A percentile compares a stretch with the other conserved stretches of the same genome.
Conservation (phyloP, 169 alveolate species). For the Theileria sp. region DNA sequence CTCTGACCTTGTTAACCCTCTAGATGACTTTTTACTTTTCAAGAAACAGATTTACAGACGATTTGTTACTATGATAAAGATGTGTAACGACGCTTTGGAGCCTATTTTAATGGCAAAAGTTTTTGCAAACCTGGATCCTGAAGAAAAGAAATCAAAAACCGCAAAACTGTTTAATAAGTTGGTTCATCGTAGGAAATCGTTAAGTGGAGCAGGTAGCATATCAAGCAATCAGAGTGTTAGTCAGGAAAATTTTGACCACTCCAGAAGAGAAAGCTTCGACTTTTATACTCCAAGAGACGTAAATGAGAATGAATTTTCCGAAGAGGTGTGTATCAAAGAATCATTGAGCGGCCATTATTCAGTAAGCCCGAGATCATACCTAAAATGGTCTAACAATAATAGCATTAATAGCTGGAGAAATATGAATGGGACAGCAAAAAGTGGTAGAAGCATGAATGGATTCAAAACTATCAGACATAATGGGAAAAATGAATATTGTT, state of each 20-base stretch:
- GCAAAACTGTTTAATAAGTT: background rate
- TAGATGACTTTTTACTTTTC: conserved; percentile 62
- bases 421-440: background rate
- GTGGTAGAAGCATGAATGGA: background rate
- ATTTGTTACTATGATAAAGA: conserved; percentile 38
- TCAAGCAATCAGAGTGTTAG: background rate
- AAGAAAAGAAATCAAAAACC: background rate
- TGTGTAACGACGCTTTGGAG: conserved; percentile 50
- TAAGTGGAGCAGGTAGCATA: background rate
- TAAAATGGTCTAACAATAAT: background rate
- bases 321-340: background rate
- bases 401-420: background rate
- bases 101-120: conserved; percentile 8
- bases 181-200: background rate
- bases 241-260: background rate
- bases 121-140: background rate
- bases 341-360: conserved; percentile 1
- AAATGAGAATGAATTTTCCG: background rate
- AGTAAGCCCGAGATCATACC: conserved; percentile 1
- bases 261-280: background rate
- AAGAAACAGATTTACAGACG: conserved; percentile 50
- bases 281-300: background rate
- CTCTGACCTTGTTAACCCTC: conserved; percentile 72
- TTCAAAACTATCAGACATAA: background rate
- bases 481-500: background rate